Evolutionary conservation across 176 grass and related monocot species (phyloP).

Genomic region (Chloris gayana): DNA sequence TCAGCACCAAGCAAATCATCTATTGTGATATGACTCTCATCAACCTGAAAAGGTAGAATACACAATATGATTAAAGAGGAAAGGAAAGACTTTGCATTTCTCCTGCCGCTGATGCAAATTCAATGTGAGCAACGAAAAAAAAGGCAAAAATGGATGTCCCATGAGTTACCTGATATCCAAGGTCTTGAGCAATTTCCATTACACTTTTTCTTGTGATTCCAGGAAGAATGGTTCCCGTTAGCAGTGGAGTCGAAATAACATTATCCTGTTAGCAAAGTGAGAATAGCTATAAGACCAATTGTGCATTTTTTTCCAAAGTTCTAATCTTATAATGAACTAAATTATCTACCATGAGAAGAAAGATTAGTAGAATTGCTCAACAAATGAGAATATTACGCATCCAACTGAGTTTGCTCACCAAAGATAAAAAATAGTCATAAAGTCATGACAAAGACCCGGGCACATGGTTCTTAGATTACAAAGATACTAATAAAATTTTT

Average conservation of each 20-base stretch:
- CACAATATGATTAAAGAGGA: background rate
- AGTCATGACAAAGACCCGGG: background rate
- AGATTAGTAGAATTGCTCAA: background rate
- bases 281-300: background rate
- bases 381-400: background rate
- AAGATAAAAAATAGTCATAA: background rate
- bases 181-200: constrained; percentile 62
- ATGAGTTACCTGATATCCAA: constrained; percentile 70
- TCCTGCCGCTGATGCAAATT: background rate
- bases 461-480: background rate
- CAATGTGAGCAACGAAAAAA: background rate
- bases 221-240: constrained; percentile 89
- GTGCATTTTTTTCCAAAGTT: constrained; percentile 5
- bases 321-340: background rate
- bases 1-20: constrained; percentile 79
- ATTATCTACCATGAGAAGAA: constrained; percentile 4
- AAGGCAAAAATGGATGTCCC: background rate
- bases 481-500: background rate
- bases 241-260: constrained; percentile 68
- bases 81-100: background rate
- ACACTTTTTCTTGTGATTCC: constrained; percentile 91
- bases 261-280: constrained; percentile 56
- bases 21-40: constrained; percentile 62
- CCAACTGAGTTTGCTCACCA: background rate
- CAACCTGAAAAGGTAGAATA: constrained; percentile 47